Conservation (phyloP, 108 stramenopile genomes). For the Stephanodiscus minutulus region DNA sequence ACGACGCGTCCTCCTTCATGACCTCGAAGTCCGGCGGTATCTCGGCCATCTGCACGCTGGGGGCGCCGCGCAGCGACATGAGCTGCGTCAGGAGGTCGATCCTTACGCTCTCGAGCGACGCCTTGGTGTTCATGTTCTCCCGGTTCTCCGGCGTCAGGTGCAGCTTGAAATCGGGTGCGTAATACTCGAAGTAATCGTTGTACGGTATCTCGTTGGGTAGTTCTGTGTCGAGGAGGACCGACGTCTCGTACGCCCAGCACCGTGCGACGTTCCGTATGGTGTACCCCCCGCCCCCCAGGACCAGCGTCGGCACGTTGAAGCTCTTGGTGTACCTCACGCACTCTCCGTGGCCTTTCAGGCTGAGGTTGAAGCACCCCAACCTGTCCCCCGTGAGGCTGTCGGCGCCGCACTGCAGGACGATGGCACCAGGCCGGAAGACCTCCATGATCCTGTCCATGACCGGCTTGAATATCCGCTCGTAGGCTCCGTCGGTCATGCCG, state of each 20-base stretch:
- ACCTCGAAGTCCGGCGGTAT: conserved; percentile 83
- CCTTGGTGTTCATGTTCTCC: conserved; percentile 87
- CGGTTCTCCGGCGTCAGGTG: conserved; percentile 86
- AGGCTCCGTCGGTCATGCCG: conserved; percentile 95
- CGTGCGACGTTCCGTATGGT: conserved; percentile 98
- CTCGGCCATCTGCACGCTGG: conserved; percentile 91
- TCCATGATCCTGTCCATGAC: conserved; percentile 97
- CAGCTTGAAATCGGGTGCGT: conserved; percentile 96
- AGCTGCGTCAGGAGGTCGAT: conserved; percentile 84
- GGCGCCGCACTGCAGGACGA: conserved; percentile 99
- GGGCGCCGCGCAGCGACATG: conserved; percentile 85
- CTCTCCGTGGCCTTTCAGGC: conserved; percentile 90
- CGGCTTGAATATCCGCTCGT: conserved; percentile 93
- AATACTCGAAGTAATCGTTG: conserved; percentile 99
- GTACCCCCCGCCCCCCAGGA: conserved; percentile 99
- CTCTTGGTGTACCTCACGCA: conserved; percentile 89
- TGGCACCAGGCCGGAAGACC: conserved; percentile 93
- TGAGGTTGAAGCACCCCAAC: conserved; percentile 99
- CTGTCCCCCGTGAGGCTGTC: conserved; percentile 98
- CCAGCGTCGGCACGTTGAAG: conserved; percentile 93
- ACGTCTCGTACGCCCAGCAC: conserved; percentile 97
- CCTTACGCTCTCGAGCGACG: conserved; percentile 63
- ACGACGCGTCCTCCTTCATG: conserved; percentile 48
- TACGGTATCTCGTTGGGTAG: conserved; percentile 95
- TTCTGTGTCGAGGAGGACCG: conserved; percentile 75